phyloP scores from a whole-genome alignment of 1,284 basidiomycete genomes.

The Cryptococcus sp. region DNA sequence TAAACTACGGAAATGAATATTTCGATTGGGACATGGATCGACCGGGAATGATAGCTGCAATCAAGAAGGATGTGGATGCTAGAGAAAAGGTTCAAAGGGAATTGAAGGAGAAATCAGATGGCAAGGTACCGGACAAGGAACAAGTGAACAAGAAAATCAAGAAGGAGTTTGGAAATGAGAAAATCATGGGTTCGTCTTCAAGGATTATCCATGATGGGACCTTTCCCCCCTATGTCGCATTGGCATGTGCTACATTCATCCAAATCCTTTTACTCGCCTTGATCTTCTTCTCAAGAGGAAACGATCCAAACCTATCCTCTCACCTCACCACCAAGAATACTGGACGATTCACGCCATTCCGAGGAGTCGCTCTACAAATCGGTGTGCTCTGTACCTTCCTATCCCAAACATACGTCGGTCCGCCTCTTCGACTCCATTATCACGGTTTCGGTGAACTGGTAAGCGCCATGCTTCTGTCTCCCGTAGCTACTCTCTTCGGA shows the following conservation, averaged over 20 bases:
- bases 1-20: constrained; percentile 28
- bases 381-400: constrained; percentile 19
- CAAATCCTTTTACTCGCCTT: constrained; percentile 8
- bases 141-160: not conserved
- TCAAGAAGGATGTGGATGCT: constrained; percentile 14
- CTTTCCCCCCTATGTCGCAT: constrained; percentile 16
- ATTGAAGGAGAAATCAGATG: not conserved
- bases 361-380: constrained; percentile 14
- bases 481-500: constrained; percentile 20
- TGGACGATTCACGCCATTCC: constrained; percentile 11
- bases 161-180: constrained; percentile 9
- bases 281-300: constrained; percentile 8
- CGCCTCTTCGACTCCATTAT: constrained; percentile 24
- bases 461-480: constrained; percentile 17
- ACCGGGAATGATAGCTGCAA: constrained; percentile 16
- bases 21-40: constrained; percentile 26
- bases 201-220: constrained; percentile 29
- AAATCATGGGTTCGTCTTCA: constrained; percentile 21
- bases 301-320: constrained; percentile 3
- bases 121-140: not conserved
- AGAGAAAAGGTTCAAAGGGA: constrained; percentile 1
- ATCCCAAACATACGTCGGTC: constrained; percentile 23
- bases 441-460: constrained; percentile 22
- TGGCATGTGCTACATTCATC: constrained; percentile 1
- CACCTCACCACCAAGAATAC: not conserved